Percentiles rank a stretch among this genome's conserved stretches.
phyloP scores from a whole-genome alignment of 192 early-diverging fungal species.

The Gryganskiella cystojenkinii region DNA sequence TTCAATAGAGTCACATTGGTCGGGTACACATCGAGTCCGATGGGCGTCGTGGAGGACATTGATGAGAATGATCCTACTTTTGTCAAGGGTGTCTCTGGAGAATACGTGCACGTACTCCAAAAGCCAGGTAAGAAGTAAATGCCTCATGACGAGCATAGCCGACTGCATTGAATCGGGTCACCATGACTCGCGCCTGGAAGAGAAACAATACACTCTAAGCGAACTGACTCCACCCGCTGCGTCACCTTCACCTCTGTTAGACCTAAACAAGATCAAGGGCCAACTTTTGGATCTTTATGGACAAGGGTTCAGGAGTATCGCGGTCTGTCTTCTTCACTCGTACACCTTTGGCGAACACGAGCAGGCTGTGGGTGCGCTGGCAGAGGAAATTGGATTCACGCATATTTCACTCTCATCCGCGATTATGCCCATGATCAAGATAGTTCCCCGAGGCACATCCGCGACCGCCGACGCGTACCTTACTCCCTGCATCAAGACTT shows the following conservation, averaged over 20 bases:
- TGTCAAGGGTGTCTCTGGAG: constrained; percentile 85
- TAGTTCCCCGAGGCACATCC: constrained; percentile 92
- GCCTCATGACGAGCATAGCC: neutral
- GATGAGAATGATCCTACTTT: constrained; percentile 43
- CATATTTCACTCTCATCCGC: constrained; percentile 86
- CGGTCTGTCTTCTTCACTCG: constrained; percentile 94
- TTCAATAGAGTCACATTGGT: constrained; percentile 76
- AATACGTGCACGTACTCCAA: constrained; percentile 81
- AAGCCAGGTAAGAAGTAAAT: constrained; percentile 68
- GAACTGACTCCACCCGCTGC: no score
- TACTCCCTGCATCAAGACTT: constrained; percentile 89
- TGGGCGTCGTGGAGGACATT: constrained; percentile 55
- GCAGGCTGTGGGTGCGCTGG: constrained; percentile 69
- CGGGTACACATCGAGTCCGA: constrained; percentile 72
- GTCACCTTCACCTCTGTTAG: constrained; percentile 54
- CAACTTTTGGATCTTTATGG: constrained; percentile 71
- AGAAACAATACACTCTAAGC: neutral
- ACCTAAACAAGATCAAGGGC: constrained; percentile 63
- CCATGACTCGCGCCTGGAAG: neutral
- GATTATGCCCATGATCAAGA: constrained; percentile 94
- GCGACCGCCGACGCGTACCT: constrained; percentile 94
- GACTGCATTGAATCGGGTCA: neutral
- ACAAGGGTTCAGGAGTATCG: constrained; percentile 85
- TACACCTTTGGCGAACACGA: constrained; percentile 94
- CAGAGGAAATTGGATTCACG: constrained; percentile 80